phyloP scores from a whole-genome alignment of 2,329 filamentous ascomycete genomes.

The Endothia cerciana region DNA sequence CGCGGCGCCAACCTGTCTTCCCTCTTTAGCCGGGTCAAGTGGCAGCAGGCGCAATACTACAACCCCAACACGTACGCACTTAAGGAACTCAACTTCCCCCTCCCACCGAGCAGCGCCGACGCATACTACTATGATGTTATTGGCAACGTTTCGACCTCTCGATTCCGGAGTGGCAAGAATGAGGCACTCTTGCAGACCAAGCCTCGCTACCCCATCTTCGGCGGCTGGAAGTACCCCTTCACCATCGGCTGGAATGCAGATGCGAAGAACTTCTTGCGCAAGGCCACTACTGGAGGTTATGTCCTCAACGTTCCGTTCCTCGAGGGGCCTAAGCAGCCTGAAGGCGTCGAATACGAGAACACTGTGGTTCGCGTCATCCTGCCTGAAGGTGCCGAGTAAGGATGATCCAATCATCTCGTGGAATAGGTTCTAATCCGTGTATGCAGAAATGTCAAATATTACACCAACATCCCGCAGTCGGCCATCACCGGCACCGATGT shows the following conservation, averaged over 20 bases:
- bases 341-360: conserved; percentile 85
- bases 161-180: conserved; percentile 76
- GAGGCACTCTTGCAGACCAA: conserved; percentile 88
- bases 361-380: conserved; percentile 82
- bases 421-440: conserved; percentile 42
- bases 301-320: conserved; percentile 90
- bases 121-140: conserved; percentile 96
- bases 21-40: conserved; percentile 77
- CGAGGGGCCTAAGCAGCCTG: conserved; percentile 83
- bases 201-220: conserved; percentile 94
- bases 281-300: conserved; percentile 68
- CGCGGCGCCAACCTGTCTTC: conserved; percentile 76
- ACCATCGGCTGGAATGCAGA: conserved; percentile 94
- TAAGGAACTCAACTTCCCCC: conserved; percentile 79
- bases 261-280: conserved; percentile 75
- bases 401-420: conserved; percentile 30
- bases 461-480: conserved; percentile 69
- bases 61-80: conserved; percentile 78
- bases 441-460: conserved; percentile 76
- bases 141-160: conserved; percentile 93
- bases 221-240: conserved; percentile 98
- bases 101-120: conserved; percentile 78
- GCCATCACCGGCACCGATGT: conserved; percentile 62
- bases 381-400: conserved; percentile 87
- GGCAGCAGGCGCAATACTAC: conserved; percentile 74